phyloP scores from a whole-genome alignment of 176 grass and related monocot genomes.

The Aegilops bicornis region DNA sequence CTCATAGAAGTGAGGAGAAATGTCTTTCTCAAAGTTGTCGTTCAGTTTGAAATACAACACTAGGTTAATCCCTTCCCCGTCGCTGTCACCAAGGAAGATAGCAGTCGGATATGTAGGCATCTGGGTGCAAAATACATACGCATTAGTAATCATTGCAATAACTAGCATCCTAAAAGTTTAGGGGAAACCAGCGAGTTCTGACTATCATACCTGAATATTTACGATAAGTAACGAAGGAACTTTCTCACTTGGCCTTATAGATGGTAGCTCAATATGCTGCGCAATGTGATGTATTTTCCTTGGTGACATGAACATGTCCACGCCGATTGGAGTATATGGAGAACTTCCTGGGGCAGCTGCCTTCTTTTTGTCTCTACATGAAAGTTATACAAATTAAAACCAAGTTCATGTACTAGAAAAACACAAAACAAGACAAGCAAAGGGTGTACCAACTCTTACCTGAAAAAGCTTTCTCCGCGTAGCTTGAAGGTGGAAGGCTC shows the following conservation, averaged over 20 bases:
- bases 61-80: constrained; percentile 77
- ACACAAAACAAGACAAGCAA: background rate
- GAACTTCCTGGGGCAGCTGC: constrained; percentile 50
- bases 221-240: constrained; percentile 81
- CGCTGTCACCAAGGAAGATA: constrained; percentile 91
- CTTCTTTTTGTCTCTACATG: constrained; percentile 90
- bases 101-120: constrained; percentile 97
- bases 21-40: constrained; percentile 86
- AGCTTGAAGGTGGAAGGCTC: constrained; percentile 87
- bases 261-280: constrained; percentile 85
- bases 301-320: constrained; percentile 80
- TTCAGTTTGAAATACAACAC: constrained; percentile 89
- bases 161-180: background rate
- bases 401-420: constrained; percentile 1
- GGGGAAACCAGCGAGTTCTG: background rate
- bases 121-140: constrained; percentile 25
- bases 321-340: constrained; percentile 79
- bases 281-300: constrained; percentile 90
- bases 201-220: constrained; percentile 79
- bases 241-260: constrained; percentile 58
- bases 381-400: constrained; percentile 26
- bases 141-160: constrained; percentile 6
- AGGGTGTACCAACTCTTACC: constrained; percentile 44
- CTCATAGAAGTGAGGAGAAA: constrained; percentile 78
- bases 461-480: constrained; percentile 88